These are phyloP conservation scores for Botrytis fragariae DNA, from an alignment of 2,329 filamentous ascomycete species.

Conservation along the genomic window DNA sequence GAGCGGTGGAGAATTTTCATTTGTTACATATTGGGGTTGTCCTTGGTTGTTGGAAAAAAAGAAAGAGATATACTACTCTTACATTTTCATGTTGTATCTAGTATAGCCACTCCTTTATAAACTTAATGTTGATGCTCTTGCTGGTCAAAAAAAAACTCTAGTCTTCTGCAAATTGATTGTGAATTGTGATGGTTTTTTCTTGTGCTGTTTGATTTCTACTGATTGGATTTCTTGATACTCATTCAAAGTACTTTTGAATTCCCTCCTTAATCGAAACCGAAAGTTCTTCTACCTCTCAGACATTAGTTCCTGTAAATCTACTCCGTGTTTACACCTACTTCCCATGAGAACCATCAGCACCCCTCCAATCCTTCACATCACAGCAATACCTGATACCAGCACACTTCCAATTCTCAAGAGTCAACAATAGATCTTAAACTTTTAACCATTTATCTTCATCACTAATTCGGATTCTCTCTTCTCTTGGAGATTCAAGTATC, in stretches of 20 bases:
- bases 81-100: slow-evolving; percentile 1
- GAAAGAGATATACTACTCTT: slow-evolving; percentile 16
- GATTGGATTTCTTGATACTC: neutral
- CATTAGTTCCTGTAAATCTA: neutral
- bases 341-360: neutral
- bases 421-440: neutral
- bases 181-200: neutral
- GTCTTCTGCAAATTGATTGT: neutral
- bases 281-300: neutral
- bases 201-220: neutral
- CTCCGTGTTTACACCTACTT: neutral
- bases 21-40: neutral
- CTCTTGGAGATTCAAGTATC: neutral
- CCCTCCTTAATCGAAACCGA: neutral
- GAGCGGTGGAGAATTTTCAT: slow-evolving; percentile 4
- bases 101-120: slow-evolving; percentile 13
- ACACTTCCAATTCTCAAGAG: neutral
- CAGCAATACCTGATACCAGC: neutral
- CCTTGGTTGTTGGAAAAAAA: slow-evolving; percentile 14
- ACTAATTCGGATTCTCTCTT: too few species aligned
- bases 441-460: neutral
- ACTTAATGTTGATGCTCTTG: slow-evolving; percentile 13
- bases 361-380: neutral
- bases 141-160: slow-evolving; percentile 1
- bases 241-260: neutral